Base-by-base conservation (phyloP, 495 filamentous ascomycete genomes). In the Penicillium pulvis region DNA sequence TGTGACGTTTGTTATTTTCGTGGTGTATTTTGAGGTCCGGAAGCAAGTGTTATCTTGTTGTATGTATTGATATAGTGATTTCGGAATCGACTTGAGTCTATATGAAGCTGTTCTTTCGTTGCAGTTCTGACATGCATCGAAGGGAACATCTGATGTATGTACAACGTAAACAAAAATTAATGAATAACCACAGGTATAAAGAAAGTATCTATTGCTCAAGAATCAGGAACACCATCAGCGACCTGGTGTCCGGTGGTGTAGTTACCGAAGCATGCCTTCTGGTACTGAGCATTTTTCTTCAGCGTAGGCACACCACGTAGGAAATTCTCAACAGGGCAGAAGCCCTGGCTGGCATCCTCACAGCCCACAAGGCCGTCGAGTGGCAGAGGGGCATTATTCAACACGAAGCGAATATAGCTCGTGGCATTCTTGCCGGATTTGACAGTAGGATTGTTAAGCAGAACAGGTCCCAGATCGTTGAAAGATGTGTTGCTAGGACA, bases 341-440 rank as follows among this genome's bases (percentile, higher is more conserved):
- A 73, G 10, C 70, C 70, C 49, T 73, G 67, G 16, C 52, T 50
- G 0, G 65, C 42, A 6, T 45, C 51, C 31, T 64, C 55, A 26
- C 70, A 73, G 17, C 50, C 59, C 11, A 26, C 47, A 24, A 69
- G 36, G 16, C 70, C 70, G 14, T 69, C 62, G 12, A 69, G 45
- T 1, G 70, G 64, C 7, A 73, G 33, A 36, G 70, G 70, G 1
- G 70, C 70, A 53, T 64, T 62, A 47, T 73, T 73, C 55, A 73
- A 23, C 43, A 70, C 62, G 44, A 73, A 68, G 0, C 70, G 68
- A 41, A 73, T 68, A n/a, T 71, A 71, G 14, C 65, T 46, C 4
- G 55, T 66, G 3, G 68, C 66, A 20, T 61, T 26, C 2, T 55
- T 36, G 20, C 53, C 43, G 1, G 59, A 51, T 0, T 58, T 43